Base-by-base conservation (phyloP, 78 protist species). In the Emiliania huxleyi region DNA sequence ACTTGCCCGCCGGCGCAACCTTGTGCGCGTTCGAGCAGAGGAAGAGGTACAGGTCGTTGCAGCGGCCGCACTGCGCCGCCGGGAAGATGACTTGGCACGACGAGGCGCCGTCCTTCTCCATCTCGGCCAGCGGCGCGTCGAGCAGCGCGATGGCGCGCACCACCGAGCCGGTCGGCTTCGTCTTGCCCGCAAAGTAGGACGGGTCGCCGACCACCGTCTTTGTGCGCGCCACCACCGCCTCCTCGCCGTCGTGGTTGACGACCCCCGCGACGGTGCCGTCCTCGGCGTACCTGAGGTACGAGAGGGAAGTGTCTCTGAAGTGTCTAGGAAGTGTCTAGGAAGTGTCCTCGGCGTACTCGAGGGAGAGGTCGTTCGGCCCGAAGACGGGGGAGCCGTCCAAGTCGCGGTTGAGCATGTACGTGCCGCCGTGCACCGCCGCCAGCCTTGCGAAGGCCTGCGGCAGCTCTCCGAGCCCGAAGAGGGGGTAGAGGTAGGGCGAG, bases 371-470 rank as follows among this genome's bases (percentile, higher is more conserved):
- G 29, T 22, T 40, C n/a, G 44, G 48, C 8, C 85, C 85, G 26
- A 77, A 77, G 48, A 77, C 85, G 18, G 85, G 85, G 15, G 4
- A 5, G 25, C 46, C 96, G 29, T 97, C 98, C 52, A 98, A 90
- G 33, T 98, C 98, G 89, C 91, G 95, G 94, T 95, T 85, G 62
- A 99, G 96, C 99, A 98, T 98, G 95, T 97, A 99, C 26, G 99
- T 97, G 87, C 99, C 99, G 38, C 99, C 99, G 92, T 97, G 97
- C 88, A 99, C 98, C 73, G 99, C 99, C 21, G 97, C 52, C 93
- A 99, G 96, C 35, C 99, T 75, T 0, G 97, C 92, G 38, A 94
- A 92, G 92, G 94, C 96, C 94, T 98, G 99, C n/a, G 98, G 98
- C 42, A 98, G 96, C 91, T 98, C 99, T 26, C 99, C 99, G 21